A percentile compares a stretch with the other conserved stretches of the same genome.
These are phyloP conservation scores for Pseudisothecium myosuroides DNA, from an alignment of 225 moss, liverwort and hornwort genomes.

Conservation along the genomic window DNA sequence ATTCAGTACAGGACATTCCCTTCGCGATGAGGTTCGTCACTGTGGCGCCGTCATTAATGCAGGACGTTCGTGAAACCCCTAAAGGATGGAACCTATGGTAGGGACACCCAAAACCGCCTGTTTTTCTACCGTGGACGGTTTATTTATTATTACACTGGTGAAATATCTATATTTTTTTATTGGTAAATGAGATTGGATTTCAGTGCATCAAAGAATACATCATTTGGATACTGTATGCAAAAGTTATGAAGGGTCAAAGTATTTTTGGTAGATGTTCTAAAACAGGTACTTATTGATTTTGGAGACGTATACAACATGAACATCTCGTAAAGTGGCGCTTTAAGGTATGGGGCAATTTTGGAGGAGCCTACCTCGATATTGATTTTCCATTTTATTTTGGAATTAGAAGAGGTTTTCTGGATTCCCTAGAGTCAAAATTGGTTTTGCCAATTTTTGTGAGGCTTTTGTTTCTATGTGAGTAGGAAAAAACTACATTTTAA, in stretches of 20 bases:
- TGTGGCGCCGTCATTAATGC: neutral
- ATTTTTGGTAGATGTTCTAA: neutral
- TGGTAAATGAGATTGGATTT: neutral
- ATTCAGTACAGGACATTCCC: neutral
- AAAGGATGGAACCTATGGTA: neutral
- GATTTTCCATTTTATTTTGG: neutral
- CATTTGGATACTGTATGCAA: fast-evolving
- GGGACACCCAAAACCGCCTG: neutral
- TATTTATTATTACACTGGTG: neutral
- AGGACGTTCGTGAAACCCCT: neutral
- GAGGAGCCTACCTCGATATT: neutral
- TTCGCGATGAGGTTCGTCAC: neutral
- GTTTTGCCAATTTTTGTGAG: neutral
- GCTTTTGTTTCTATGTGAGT: neutral
- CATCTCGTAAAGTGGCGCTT: neutral
- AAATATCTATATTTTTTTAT: neutral
- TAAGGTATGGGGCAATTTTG: fast-evolving
- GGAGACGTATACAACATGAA: neutral
- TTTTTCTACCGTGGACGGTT: neutral
- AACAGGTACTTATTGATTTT: neutral
- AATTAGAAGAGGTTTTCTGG: neutral
- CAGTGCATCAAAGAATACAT: neutral
- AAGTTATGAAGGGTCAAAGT: neutral
- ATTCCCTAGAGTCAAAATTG: neutral
- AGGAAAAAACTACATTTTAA: neutral